Conservation (phyloP, 192 early-diverging fungal species). For the Entophlyctis luteolus region DNA sequence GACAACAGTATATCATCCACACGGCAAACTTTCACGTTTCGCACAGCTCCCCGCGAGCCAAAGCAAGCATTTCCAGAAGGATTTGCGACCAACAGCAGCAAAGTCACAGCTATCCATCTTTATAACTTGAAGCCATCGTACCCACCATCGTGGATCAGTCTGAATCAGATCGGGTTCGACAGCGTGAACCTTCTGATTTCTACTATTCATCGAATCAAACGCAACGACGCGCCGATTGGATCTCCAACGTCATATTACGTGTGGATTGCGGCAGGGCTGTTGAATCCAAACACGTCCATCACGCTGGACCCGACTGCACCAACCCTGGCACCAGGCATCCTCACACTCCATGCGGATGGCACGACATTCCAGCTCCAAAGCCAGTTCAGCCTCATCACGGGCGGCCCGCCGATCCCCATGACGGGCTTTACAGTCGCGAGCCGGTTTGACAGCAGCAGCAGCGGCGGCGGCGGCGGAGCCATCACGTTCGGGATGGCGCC, state of each 20-base stretch:
- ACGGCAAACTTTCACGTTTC: background rate
- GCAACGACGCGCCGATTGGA: background rate
- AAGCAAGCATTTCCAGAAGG: background rate
- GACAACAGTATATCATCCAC: conserved; percentile 16
- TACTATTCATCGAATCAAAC: background rate
- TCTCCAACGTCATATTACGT: background rate
- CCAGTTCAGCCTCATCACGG: conserved; percentile 20
- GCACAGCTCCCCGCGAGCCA: background rate
- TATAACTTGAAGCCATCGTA: conserved; percentile 22
- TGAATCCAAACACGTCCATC: conserved; percentile 3
- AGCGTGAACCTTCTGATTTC: conserved; percentile 11
- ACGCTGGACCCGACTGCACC: conserved; percentile 8
- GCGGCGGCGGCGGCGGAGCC: background rate
- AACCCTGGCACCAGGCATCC: conserved; percentile 7
- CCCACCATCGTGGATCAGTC: conserved; percentile 10
- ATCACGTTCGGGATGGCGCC: background rate
- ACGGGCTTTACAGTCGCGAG: conserved; percentile 5
- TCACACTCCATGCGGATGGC: background rate
- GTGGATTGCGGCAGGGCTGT: conserved; percentile 17
- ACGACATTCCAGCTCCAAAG: conserved; percentile 4
- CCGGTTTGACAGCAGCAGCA: background rate
- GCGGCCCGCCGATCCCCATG: conserved; percentile 21
- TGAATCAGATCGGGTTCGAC: conserved; percentile 25
- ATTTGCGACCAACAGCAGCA: background rate
- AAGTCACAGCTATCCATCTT: background rate